Conservation (phyloP, 2,329 filamentous ascomycete genomes). For the Verticillium nubilum region DNA sequence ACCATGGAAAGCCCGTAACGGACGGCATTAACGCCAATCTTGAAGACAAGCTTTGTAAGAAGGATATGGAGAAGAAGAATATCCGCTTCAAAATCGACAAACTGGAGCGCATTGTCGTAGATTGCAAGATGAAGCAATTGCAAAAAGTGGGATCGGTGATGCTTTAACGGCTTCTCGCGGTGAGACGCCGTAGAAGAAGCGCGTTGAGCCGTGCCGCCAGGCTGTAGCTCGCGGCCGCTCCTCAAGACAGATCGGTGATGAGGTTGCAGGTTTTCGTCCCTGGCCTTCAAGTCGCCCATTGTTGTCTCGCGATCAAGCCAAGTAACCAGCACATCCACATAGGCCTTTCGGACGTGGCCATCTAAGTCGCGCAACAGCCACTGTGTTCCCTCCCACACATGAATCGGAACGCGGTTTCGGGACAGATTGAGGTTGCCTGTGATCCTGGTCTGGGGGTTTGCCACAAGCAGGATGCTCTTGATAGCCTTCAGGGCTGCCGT, state of each 20-base stretch:
- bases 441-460: slow-evolving; percentile 61
- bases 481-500: slow-evolving; percentile 69
- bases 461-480: slow-evolving; percentile 75
- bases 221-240: slow-evolving; percentile 31
- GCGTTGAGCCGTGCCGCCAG: slow-evolving; percentile 47
- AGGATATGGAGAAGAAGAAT: slow-evolving; percentile 73
- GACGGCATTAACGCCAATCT: slow-evolving; percentile 76
- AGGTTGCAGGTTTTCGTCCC: slow-evolving; percentile 44
- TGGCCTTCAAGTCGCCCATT: slow-evolving; percentile 56
- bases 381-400: slow-evolving; percentile 94
- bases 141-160: slow-evolving; percentile 65
- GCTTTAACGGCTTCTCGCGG: slow-evolving; percentile 48
- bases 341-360: slow-evolving; percentile 74
- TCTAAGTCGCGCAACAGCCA: slow-evolving; percentile 83
- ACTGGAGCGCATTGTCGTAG: slow-evolving; percentile 82
- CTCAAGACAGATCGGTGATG: slow-evolving; percentile 38
- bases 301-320: slow-evolving; percentile 83
- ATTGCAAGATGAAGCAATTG: slow-evolving; percentile 77
- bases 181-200: slow-evolving; percentile 64
- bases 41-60: slow-evolving; percentile 66
- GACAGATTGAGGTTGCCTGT: slow-evolving; percentile 58
- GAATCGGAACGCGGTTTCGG: slow-evolving; percentile 69
- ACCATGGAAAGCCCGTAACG: slow-evolving; percentile 83
- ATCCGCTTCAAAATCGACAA: slow-evolving; percentile 66
- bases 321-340: slow-evolving; percentile 74